Conservation (phyloP, 768 basidiomycete genomes). For the Auriscalpium orientale region DNA sequence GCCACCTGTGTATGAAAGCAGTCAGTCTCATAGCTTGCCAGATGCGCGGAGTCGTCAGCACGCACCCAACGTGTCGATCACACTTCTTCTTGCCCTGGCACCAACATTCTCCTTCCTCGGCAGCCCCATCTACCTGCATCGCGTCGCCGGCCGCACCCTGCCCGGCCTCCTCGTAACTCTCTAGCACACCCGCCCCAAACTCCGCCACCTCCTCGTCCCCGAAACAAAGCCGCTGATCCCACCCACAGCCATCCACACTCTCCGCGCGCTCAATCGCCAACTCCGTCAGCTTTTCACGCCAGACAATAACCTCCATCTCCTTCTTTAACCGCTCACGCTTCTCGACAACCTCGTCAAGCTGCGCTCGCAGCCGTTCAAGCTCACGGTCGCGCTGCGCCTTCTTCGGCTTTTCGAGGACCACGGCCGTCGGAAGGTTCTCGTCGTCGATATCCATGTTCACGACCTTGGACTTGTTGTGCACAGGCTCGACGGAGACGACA, state of each 20-base stretch:
- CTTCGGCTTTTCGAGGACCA: constrained; percentile 20
- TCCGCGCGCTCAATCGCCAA: constrained; percentile 63
- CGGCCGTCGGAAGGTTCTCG: constrained; percentile 13
- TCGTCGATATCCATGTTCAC: constrained; percentile 5
- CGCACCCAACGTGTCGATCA: constrained; percentile 71
- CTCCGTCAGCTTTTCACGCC: constrained; percentile 63
- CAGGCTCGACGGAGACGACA: constrained; percentile 31
- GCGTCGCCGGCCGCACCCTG: constrained; percentile 37
- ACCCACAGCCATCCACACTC: constrained; percentile 69
- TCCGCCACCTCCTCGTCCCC: constrained; percentile 76
- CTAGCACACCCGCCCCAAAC: constrained; percentile 56
- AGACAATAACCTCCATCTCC: constrained; percentile 60
- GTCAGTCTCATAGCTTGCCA: background rate
- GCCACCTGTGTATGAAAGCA: constrained; percentile 49
- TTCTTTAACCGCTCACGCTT: constrained; percentile 59
- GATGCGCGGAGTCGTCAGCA: background rate
- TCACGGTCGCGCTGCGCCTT: constrained; percentile 51
- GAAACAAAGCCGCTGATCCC: constrained; percentile 80
- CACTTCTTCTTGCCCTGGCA: constrained; percentile 70
- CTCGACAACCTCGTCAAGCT: constrained; percentile 50
- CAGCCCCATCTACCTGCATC: constrained; percentile 28
- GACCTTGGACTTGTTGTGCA: constrained; percentile 7
- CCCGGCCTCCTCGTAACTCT: constrained; percentile 49
- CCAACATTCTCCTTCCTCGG: constrained; percentile 58
- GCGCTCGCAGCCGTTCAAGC: constrained; percentile 41